phyloP scores from a whole-genome alignment of 129 eudicot species.

The Mikania micrantha region DNA sequence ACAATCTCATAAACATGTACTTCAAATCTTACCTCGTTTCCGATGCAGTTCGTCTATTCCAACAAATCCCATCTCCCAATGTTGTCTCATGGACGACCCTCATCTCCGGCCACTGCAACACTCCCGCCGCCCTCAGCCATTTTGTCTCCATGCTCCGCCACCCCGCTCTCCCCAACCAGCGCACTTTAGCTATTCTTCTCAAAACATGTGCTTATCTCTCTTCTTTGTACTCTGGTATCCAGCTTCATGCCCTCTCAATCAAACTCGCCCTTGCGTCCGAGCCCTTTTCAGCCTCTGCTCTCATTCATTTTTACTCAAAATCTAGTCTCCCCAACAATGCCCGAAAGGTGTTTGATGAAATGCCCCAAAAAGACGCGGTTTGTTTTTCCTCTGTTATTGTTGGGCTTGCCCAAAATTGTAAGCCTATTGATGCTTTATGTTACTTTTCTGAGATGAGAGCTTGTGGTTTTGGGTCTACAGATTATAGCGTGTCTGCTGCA shows the following conservation, averaged over 20 bases:
- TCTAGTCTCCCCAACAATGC: conserved; percentile 28
- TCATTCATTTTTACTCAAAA: conserved; percentile 52
- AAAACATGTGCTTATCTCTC: conserved; percentile 50
- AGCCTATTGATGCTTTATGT: conserved; percentile 53
- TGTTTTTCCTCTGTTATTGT: conserved; percentile 66
- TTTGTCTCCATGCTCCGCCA: conserved; percentile 80
- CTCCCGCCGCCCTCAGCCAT: conserved; percentile 35
- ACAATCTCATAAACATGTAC: conserved; percentile 68
- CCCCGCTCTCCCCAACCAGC: conserved; percentile 66
- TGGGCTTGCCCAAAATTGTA: conserved; percentile 56
- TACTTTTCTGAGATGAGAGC: conserved; percentile 54
- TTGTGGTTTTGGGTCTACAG: conserved; percentile 40
- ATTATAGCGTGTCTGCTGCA: conserved; percentile 68
- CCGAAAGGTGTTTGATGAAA: conserved; percentile 71
- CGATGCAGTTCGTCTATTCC: conserved; percentile 45
- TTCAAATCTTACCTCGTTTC: conserved; percentile 42
- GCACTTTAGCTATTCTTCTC: conserved; percentile 53
- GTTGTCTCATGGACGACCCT: conserved; percentile 82
- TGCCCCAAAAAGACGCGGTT: conserved; percentile 43
- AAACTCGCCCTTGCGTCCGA: conserved; percentile 35
- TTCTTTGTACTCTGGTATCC: conserved; percentile 37
- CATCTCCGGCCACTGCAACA: conserved; percentile 58
- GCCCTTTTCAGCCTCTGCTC: conserved; percentile 53
- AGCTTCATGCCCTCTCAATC: conserved; percentile 48
- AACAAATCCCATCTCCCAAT: conserved; percentile 56